These are phyloP conservation scores for Epichloe typhina DNA, from an alignment of 2,329 filamentous ascomycete genomes.

Conservation along the genomic window DNA sequence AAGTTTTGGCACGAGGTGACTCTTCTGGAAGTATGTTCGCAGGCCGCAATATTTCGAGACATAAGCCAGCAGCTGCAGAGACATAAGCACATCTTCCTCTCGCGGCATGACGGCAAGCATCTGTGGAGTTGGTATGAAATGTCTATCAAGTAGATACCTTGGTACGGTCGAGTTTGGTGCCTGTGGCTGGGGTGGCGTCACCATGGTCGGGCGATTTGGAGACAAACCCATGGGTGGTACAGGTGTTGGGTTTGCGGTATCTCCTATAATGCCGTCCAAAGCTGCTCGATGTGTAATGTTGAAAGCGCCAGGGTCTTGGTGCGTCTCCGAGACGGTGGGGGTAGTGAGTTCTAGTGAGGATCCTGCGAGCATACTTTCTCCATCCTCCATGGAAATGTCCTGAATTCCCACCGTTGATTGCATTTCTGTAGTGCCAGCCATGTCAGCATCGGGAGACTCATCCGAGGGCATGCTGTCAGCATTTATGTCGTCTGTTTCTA, in stretches of 20 bases:
- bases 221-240: slow-evolving; percentile 61
- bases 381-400: slow-evolving; percentile 67
- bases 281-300: slow-evolving; percentile 82
- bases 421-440: slow-evolving; percentile 68
- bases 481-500: slow-evolving; percentile 75
- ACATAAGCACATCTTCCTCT: slow-evolving; percentile 97
- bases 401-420: slow-evolving; percentile 75
- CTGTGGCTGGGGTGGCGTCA: slow-evolving; percentile 61
- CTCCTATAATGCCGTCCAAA: slow-evolving; percentile 74
- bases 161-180: slow-evolving; percentile 60
- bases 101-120: slow-evolving; percentile 85
- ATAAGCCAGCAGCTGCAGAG: slow-evolving; percentile 87
- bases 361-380: slow-evolving; percentile 64
- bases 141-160: slow-evolving; percentile 66
- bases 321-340: slow-evolving; percentile 66
- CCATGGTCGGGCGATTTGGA: slow-evolving; percentile 55
- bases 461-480: slow-evolving; percentile 77
- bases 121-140: slow-evolving; percentile 53
- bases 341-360: slow-evolving; percentile 59
- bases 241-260: slow-evolving; percentile 51
- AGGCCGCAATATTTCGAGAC: slow-evolving; percentile 98
- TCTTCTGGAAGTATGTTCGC: slow-evolving; percentile 86
- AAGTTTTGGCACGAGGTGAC: slow-evolving; percentile 82
- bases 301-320: slow-evolving; percentile 75
- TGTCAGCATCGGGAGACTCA: slow-evolving; percentile 61